phyloP scores from a whole-genome alignment of 2,329 filamentous ascomycete genomes.

The Zalaria sp. region DNA sequence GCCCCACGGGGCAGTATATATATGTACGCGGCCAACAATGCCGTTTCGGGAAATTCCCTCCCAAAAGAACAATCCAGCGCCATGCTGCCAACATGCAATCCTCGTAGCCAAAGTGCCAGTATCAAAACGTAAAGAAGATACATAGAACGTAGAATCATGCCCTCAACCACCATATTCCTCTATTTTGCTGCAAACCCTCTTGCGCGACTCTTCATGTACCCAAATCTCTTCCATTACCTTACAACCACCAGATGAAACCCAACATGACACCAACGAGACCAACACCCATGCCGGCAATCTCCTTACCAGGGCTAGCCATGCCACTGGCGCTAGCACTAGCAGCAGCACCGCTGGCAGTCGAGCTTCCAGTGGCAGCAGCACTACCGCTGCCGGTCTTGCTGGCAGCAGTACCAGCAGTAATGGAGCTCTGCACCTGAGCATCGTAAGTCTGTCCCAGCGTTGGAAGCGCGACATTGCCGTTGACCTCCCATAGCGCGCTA shows the following conservation, averaged over 20 bases:
- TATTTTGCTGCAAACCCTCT: no score
- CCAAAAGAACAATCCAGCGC: no score
- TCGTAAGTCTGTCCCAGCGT: constrained; percentile 43
- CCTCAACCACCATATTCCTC: no score
- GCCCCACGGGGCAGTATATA: no score
- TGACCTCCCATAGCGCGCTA: constrained; percentile 54
- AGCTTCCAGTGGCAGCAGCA: constrained; percentile 4
- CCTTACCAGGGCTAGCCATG: constrained; percentile 30
- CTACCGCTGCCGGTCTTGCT: constrained; percentile 17
- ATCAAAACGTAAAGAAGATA: no score
- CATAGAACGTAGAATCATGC: no score
- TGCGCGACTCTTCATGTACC: no score
- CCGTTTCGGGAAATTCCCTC: no score
- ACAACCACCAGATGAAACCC: constrained; percentile 38
- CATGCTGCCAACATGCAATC: no score
- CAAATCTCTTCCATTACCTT: constrained; percentile 6
- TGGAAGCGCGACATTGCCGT: constrained; percentile 56
- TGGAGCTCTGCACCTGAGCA: constrained; percentile 6
- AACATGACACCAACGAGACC: constrained; percentile 38
- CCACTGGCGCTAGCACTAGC: constrained; percentile 22
- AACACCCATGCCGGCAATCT: constrained; percentile 36
- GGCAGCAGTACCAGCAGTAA: constrained; percentile 6
- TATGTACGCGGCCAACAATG: no score
- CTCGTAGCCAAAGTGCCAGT: no score
- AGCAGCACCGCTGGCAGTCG: constrained; percentile 1